A percentile compares a stretch with the other conserved stretches of the same genome.
Evolutionary conservation across 2,329 filamentous ascomycete genomes (phyloP).

Genomic region (Dactylonectria macrodidyma): DNA sequence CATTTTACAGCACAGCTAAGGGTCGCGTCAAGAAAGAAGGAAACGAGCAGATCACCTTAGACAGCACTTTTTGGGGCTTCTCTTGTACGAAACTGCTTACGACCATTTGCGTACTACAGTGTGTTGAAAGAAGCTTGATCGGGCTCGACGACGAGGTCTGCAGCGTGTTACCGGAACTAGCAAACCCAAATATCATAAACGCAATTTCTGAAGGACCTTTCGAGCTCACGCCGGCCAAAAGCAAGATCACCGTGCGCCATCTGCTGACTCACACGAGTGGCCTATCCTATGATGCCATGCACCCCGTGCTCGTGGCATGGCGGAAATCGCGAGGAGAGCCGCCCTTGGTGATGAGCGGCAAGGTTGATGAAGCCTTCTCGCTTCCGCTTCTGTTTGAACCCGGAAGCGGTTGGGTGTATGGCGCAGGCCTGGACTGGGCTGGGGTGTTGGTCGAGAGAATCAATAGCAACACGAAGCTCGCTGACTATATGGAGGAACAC

Average conservation of each 20-base stretch:
- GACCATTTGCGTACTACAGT: constrained; percentile 21
- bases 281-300: constrained; percentile 27
- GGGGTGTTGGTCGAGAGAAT: constrained; percentile 22
- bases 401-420: constrained; percentile 24
- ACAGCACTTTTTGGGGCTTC: constrained; percentile 17
- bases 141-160: constrained; percentile 16
- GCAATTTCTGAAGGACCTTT: background rate
- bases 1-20: background rate
- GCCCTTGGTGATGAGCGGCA: constrained; percentile 23
- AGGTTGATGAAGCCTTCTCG: constrained; percentile 15
- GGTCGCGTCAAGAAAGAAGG: background rate
- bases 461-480: constrained; percentile 11
- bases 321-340: constrained; percentile 20
- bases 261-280: constrained; percentile 26
- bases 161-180: constrained; percentile 16
- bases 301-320: constrained; percentile 23
- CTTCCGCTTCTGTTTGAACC: constrained; percentile 28
- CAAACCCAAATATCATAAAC: constrained; percentile 5
- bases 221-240: constrained; percentile 10
- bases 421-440: constrained; percentile 22
- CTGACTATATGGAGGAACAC: constrained; percentile 13
- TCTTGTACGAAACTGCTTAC: constrained; percentile 24
- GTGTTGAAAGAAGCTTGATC: constrained; percentile 16
- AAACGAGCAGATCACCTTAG: constrained; percentile 1
- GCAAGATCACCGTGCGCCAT: constrained; percentile 18